Evolutionary conservation across 345 rosid genomes (phyloP).

Genomic region (Chamaenerion angustifolium): DNA sequence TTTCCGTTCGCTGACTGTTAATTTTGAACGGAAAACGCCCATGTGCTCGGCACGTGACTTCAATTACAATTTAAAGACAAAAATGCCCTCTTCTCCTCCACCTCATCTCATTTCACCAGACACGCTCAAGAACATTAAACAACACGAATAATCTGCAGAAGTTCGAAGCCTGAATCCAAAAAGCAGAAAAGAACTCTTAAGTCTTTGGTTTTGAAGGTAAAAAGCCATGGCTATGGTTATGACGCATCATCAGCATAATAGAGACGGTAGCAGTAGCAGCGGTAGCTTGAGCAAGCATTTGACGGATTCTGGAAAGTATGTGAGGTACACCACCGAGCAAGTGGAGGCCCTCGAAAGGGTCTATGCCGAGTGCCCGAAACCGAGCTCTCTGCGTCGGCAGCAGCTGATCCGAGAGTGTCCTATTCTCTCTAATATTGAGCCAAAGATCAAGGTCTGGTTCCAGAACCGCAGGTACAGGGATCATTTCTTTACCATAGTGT

Average conservation of each 20-base stretch:
- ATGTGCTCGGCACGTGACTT: no score
- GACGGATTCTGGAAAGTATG: slow-evolving; percentile 77
- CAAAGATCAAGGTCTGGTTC: slow-evolving; percentile 99
- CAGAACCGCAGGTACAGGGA: slow-evolving; percentile 77
- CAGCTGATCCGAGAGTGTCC: slow-evolving; percentile 97
- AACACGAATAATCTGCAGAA: no score
- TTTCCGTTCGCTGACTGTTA: no score
- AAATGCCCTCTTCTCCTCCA: no score
- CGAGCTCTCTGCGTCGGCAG: slow-evolving; percentile 88
- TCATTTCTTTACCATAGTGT: not conserved
- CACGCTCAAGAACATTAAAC: no score
- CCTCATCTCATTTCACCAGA: no score
- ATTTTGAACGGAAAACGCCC: no score
- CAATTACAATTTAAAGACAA: no score
- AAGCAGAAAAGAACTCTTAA: no score
- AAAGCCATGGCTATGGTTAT: no score
- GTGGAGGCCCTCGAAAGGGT: slow-evolving; percentile 98
- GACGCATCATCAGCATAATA: slow-evolving; percentile 21
- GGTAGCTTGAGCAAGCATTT: slow-evolving; percentile 72
- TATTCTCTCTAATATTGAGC: slow-evolving; percentile 83
- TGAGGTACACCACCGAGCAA: slow-evolving; percentile 93
- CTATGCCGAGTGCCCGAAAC: slow-evolving; percentile 94
- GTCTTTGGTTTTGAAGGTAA: no score
- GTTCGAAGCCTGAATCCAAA: no score
- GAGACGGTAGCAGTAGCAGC: slow-evolving; percentile 61